phyloP scores from a whole-genome alignment of 2,329 filamentous ascomycete species.

The Alternaria sp. region DNA sequence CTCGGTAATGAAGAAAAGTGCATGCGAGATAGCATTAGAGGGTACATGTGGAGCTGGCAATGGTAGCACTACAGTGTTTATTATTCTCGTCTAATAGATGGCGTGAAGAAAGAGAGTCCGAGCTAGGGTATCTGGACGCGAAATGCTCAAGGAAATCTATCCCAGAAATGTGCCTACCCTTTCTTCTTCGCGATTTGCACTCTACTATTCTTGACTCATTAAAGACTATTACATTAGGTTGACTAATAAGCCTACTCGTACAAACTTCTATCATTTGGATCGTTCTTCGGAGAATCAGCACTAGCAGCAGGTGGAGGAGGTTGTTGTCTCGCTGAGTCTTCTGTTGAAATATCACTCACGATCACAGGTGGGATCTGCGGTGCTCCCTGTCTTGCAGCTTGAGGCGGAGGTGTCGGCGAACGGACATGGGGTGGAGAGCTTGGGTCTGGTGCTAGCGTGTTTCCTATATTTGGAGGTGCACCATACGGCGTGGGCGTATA shows the following conservation, averaged over 20 bases:
- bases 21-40: neutral
- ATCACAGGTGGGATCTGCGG: conserved; percentile 9
- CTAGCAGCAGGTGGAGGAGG: conserved; percentile 14
- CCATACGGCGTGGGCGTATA: neutral
- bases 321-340: neutral
- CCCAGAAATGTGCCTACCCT: neutral
- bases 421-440: conserved; percentile 18
- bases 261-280: conserved; percentile 28
- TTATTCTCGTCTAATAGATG: too few species aligned
- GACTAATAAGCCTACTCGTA: conserved; percentile 26
- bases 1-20: too few species aligned
- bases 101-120: neutral
- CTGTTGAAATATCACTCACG: conserved; percentile 10
- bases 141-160: conserved; percentile 4
- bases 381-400: neutral
- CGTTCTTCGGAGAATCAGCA: conserved; percentile 21
- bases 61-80: neutral
- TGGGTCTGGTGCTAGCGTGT: neutral
- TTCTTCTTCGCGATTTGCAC: neutral
- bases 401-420: conserved; percentile 13
- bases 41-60: neutral
- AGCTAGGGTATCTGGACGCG: conserved; percentile 12
- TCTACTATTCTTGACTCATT: neutral
- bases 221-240: neutral
- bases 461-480: neutral